These are phyloP conservation scores for Flaveria robusta DNA, from an alignment of 129 eudicot genomes.

Conservation along the genomic window DNA sequence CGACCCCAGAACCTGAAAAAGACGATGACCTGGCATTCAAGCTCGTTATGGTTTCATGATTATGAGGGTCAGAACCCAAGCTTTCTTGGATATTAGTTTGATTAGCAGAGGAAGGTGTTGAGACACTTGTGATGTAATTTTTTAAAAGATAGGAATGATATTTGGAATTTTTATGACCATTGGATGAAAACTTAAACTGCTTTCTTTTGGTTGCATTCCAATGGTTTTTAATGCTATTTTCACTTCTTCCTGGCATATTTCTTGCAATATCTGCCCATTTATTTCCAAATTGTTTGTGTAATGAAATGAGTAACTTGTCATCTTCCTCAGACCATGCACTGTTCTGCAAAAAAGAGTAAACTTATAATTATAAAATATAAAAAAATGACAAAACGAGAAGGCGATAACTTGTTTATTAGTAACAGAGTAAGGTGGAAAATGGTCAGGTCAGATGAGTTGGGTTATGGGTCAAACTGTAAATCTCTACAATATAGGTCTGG, in stretches of 20 bases:
- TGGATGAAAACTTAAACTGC: slow-evolving; percentile 1
- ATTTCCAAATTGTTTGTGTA: slow-evolving; percentile 48
- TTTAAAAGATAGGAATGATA: slow-evolving; percentile 8
- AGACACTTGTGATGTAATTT: slow-evolving; percentile 28
- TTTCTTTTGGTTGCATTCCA: slow-evolving; percentile 39
- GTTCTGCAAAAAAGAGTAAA: slow-evolving; percentile 31
- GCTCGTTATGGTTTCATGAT: background rate
- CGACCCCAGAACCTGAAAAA: slow-evolving; percentile 13
- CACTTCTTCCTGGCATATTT: slow-evolving; percentile 46
- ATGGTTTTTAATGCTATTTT: slow-evolving; percentile 51
- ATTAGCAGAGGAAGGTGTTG: slow-evolving; percentile 17
- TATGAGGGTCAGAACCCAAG: slow-evolving; percentile 11
- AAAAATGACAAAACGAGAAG: background rate
- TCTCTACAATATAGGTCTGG: background rate
- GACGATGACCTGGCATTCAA: slow-evolving; percentile 19
- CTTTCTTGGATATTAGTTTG: slow-evolving; percentile 19
- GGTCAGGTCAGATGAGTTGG: background rate
- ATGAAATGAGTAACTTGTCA: slow-evolving; percentile 39
- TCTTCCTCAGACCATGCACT: slow-evolving; percentile 54
- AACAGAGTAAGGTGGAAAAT: background rate
- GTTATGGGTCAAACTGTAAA: background rate
- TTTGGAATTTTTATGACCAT: background rate
- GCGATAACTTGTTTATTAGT: background rate
- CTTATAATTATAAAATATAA: background rate
- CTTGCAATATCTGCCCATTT: slow-evolving; percentile 53